These are phyloP conservation scores for Yarrowia sp. DNA, from an alignment of 805 yeast species.

Conservation along the genomic window DNA sequence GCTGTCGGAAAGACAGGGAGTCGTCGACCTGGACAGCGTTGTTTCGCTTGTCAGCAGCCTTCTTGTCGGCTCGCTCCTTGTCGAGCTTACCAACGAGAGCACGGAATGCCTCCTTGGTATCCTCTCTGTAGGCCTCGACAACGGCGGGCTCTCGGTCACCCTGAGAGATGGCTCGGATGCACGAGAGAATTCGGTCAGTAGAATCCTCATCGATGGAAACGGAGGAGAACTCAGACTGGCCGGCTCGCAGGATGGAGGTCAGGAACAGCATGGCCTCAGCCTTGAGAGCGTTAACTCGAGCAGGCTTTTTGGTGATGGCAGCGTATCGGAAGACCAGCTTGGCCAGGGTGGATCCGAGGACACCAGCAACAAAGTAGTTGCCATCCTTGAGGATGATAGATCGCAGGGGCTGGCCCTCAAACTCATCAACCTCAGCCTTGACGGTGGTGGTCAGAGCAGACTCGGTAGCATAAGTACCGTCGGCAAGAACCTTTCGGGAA, in stretches of 20 bases:
- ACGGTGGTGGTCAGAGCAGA: constrained; percentile 56
- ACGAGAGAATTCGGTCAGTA: constrained; percentile 87
- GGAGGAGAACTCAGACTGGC: constrained; percentile 66
- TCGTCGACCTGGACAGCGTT: constrained; percentile 78
- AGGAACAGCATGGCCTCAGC: constrained; percentile 93
- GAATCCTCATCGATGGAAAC: constrained; percentile 93
- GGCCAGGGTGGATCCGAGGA: constrained; percentile 81
- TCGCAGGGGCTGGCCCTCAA: constrained; percentile 66
- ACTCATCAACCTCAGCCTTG: constrained; percentile 37
- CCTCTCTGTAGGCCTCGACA: constrained; percentile 75
- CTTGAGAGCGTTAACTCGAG: constrained; percentile 73
- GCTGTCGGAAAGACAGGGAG: constrained; percentile 73
- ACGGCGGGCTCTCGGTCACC: constrained; percentile 50
- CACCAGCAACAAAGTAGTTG: constrained; percentile 87
- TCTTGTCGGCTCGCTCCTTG: constrained; percentile 53
- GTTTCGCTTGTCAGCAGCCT: constrained; percentile 57
- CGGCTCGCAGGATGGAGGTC: constrained; percentile 88
- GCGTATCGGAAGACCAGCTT: constrained; percentile 79
- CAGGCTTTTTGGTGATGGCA: constrained; percentile 49
- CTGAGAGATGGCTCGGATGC: constrained; percentile 70
- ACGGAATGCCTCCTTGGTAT: constrained; percentile 81
- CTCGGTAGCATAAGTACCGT: constrained; percentile 98
- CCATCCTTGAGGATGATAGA: constrained; percentile 71
- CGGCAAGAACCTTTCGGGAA: constrained; percentile 80
- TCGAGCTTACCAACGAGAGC: constrained; percentile 63